Percentiles rank a stretch among this genome's conserved stretches.
Conservation (phyloP, 1,284 basidiomycete genomes). For the Heterobasidion occidentale region DNA sequence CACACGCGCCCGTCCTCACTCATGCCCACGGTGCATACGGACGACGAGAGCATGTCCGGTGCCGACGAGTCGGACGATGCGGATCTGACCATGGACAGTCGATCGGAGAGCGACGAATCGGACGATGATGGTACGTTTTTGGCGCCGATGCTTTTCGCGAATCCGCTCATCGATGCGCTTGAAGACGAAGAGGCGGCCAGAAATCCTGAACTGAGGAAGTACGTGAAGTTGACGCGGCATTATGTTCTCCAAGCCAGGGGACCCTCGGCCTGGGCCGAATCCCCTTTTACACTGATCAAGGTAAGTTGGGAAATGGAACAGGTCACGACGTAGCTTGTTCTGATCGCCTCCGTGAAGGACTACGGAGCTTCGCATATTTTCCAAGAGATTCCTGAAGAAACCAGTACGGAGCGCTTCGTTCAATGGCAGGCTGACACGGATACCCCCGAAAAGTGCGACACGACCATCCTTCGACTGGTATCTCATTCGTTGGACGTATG, state of each 20-base stretch:
- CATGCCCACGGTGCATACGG: slow-evolving; percentile 22
- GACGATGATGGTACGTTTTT: slow-evolving; percentile 22
- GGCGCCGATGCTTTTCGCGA: background rate
- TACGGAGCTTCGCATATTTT: background rate
- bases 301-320: slow-evolving; percentile 7
- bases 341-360: background rate
- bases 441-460: background rate
- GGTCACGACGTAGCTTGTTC: background rate
- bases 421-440: background rate
- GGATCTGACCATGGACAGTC: slow-evolving; percentile 48
- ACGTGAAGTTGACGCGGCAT: slow-evolving; percentile 19
- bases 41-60: slow-evolving; percentile 49
- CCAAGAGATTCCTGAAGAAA: background rate
- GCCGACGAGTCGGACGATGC: slow-evolving; percentile 74
- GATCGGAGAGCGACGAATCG: slow-evolving; percentile 49
- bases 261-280: slow-evolving; percentile 27
- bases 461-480: slow-evolving; percentile 2
- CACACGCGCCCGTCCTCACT: slow-evolving; percentile 42
- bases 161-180: background rate
- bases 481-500: slow-evolving; percentile 5
- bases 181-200: background rate
- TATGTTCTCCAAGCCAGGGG: slow-evolving; percentile 20
- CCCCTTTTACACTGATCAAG: slow-evolving; percentile 27
- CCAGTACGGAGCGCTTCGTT: background rate
- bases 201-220: slow-evolving; percentile 5